Evolutionary conservation across 306 rosid species (phyloP), one percentile per base, ranked within the genome.

Genomic region (Cicer bijugum): DNA sequence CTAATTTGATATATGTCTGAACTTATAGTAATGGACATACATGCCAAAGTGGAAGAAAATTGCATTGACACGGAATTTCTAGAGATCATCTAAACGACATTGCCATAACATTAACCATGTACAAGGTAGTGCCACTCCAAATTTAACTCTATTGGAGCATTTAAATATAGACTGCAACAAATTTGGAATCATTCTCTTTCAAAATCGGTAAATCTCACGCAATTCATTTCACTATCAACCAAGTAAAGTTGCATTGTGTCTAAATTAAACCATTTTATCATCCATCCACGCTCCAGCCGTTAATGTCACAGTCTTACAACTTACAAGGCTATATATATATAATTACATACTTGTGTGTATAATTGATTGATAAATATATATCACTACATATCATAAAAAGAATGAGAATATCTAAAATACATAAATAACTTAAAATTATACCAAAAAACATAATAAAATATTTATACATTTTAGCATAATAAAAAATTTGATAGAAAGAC

Each of bases 151-250:
- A 37, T n/a, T 23, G 8, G 28, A 42, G 10, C 7, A 50, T 28
- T 28, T 28, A 28, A 6, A 44, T 45, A 60, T 12, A 28, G 68
- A 51, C 59, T 7, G 39, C 45, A 52, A 39, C 45, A 16, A 28
- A 28, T 60, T 39, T 70, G 55, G 83, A 80, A 61, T 61, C 79
- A 63, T 68, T 38, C 33, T 60, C 60, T 40, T 66, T 42, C 38
- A 15, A 72, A 63, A 66, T 75, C 84, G 86, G 84, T 69, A 53
- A 35, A 11, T 45, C 53, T 40, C 35, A 53, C 60, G 64, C 51
- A 51, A 69, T 40, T 46, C 66, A 57, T 75, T 79, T 69, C 76
- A 45, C 77, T 66, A 57, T 19, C 69, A 75, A 74, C 78, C 82
- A 79, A 73, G 37, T 56, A 12, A 6, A 23, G 64, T 12, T 58